Percentiles rank a stretch among this genome's conserved stretches.
phyloP scores from a whole-genome alignment of 208 protist genomes.

The Vickermania ingenoplastis region DNA sequence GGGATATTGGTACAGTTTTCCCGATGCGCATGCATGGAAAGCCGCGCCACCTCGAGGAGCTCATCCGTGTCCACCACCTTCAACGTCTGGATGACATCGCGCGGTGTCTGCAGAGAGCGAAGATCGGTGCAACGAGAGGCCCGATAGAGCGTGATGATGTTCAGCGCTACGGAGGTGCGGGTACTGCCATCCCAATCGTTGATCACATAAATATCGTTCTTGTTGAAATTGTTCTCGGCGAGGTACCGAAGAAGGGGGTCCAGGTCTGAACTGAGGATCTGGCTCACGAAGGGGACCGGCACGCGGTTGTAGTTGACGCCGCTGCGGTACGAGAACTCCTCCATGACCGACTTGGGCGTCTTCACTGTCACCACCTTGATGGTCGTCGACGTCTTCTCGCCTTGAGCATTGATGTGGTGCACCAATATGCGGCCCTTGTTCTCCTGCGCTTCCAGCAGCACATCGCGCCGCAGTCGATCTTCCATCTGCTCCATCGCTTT shows the following conservation, averaged over 20 bases:
- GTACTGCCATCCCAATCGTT: constrained; percentile 68
- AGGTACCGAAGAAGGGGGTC: constrained; percentile 78
- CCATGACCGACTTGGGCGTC: constrained; percentile 61
- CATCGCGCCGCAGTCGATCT: constrained; percentile 72
- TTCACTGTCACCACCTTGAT: constrained; percentile 56
- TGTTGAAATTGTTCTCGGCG: constrained; percentile 13
- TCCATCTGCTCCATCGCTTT: constrained; percentile 80
- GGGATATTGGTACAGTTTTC: constrained; percentile 28
- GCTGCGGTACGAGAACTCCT: constrained; percentile 41
- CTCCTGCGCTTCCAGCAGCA: constrained; percentile 70
- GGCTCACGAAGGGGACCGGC: constrained; percentile 71
- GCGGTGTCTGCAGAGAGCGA: constrained; percentile 25
- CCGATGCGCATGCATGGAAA: constrained; percentile 19
- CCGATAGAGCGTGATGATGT: constrained; percentile 66
- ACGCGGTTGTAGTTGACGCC: constrained; percentile 66
- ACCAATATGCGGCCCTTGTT: constrained; percentile 61
- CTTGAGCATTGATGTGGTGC: constrained; percentile 37
- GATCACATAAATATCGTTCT: constrained; percentile 60
- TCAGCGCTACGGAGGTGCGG: constrained; percentile 71
- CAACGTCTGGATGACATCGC: constrained; percentile 33
- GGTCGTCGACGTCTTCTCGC: constrained; percentile 24
- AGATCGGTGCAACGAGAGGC: constrained; percentile 34
- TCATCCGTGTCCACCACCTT: constrained; percentile 18
- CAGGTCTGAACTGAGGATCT: constrained; percentile 67
- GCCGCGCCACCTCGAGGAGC: constrained; percentile 29